Conservation (phyloP, 108 stramenopile genomes). For the Nitzschia palea region DNA sequence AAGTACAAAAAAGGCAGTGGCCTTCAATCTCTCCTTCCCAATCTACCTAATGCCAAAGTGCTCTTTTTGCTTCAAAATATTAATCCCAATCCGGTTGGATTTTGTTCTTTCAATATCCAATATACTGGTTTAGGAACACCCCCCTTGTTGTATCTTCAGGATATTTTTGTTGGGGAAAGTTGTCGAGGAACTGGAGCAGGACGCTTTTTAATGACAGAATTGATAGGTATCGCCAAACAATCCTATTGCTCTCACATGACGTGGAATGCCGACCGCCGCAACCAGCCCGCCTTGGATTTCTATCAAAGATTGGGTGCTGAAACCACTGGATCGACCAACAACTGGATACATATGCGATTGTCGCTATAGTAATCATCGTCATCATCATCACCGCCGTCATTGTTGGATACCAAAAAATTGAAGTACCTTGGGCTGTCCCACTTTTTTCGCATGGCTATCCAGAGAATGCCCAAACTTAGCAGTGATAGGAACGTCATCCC, state of each 20-base stretch:
- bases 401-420: too few relatives aligned
- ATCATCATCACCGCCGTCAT: too few relatives aligned
- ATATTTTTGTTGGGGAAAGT: background rate
- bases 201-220: background rate
- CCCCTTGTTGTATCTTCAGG: background rate
- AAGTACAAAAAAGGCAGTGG: background rate
- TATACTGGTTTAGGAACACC: background rate
- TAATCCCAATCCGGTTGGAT: background rate
- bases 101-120: background rate
- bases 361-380: too few relatives aligned
- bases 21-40: background rate
- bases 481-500: too few relatives aligned
- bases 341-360: background rate
- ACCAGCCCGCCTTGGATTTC: background rate
- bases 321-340: background rate
- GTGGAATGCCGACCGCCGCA: background rate
- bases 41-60: background rate
- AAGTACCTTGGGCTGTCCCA: too few relatives aligned
- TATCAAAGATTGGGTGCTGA: background rate
- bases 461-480: too few relatives aligned
- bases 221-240: background rate
- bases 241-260: background rate
- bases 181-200: background rate
- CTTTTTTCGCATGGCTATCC: too few relatives aligned
- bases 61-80: background rate